Conservation (phyloP, 2,329 filamentous ascomycete genomes). For the Stemphylium lycopersici region DNA sequence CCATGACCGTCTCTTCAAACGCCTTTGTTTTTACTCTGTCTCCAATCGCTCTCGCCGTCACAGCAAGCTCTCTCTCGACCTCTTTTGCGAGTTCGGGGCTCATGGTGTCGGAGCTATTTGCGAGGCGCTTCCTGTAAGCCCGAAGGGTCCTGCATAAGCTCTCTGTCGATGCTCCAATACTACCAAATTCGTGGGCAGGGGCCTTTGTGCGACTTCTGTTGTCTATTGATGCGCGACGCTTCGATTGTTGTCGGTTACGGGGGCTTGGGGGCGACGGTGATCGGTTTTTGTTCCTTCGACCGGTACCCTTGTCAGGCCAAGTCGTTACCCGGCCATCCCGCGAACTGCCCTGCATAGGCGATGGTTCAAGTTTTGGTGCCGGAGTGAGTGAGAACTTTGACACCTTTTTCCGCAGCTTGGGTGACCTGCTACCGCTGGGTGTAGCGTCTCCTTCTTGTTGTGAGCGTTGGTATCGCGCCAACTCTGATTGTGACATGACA, state of each 20-base stretch:
- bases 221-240: slow-evolving; percentile 58
- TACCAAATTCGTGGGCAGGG: slow-evolving; percentile 42
- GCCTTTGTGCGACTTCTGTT: slow-evolving; percentile 57
- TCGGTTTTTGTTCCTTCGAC: slow-evolving; percentile 43
- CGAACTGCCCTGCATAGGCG: slow-evolving; percentile 37
- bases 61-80: slow-evolving; percentile 63
- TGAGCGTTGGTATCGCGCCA: slow-evolving; percentile 74
- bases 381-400: slow-evolving; percentile 60
- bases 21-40: slow-evolving; percentile 50
- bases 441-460: slow-evolving; percentile 48
- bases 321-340: slow-evolving; percentile 27
- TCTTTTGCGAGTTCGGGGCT: slow-evolving; percentile 57
- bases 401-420: slow-evolving; percentile 60
- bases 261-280: slow-evolving; percentile 53
- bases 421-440: slow-evolving; percentile 54
- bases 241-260: slow-evolving; percentile 43
- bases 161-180: slow-evolving; percentile 55
- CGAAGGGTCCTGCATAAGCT: slow-evolving; percentile 63
- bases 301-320: slow-evolving; percentile 25
- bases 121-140: slow-evolving; percentile 65
- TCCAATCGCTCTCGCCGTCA: slow-evolving; percentile 53
- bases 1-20: slow-evolving; percentile 52
- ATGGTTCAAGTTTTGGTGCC: slow-evolving; percentile 53
- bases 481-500: slow-evolving; percentile 83
- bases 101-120: slow-evolving; percentile 55